Percentiles rank a stretch among this genome's conserved stretches.
These are phyloP conservation scores for Ormosia emarginata DNA, from an alignment of 306 rosid species.

Conservation along the genomic window DNA sequence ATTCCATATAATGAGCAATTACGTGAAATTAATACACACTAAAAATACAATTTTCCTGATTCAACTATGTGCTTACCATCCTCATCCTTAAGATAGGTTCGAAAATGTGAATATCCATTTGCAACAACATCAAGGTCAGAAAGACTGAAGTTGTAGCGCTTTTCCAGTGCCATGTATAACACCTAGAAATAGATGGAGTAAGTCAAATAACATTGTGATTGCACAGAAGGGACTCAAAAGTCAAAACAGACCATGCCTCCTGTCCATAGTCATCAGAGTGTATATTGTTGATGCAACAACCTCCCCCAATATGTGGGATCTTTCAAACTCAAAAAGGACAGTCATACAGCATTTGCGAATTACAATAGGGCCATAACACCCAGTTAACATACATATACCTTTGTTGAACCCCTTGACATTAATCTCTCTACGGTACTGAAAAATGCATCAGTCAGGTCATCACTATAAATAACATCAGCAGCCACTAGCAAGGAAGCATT, in stretches of 20 bases:
- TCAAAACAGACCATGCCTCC: background rate
- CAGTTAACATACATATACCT: constrained; percentile 37
- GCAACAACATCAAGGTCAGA: constrained; percentile 75
- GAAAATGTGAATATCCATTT: constrained; percentile 78
- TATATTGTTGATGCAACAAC: background rate
- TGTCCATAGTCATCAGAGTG: background rate
- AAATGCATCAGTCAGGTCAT: constrained; percentile 80
- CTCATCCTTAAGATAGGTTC: constrained; percentile 52
- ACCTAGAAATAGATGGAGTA: constrained; percentile 44
- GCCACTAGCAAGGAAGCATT: constrained; percentile 77
- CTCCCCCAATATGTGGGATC: background rate
- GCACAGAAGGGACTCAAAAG: background rate
- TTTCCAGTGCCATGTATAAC: constrained; percentile 73
- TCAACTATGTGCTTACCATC: constrained; percentile 38
- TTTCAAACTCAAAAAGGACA: constrained; percentile 3
- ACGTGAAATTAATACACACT: background rate
- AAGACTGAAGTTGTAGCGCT: constrained; percentile 88
- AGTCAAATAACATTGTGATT: background rate
- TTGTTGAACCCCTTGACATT: constrained; percentile 68
- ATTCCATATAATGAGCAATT: background rate
- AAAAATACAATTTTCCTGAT: background rate
- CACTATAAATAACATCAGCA: constrained; percentile 88
- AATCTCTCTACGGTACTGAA: constrained; percentile 58
- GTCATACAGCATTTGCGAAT: background rate
- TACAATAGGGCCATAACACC: background rate